Evolutionary conservation across 2,329 filamentous ascomycete genomes (phyloP), one percentile per base, ranked within the genome.

Genomic region (Hypoxylon rubiginosum): DNA sequence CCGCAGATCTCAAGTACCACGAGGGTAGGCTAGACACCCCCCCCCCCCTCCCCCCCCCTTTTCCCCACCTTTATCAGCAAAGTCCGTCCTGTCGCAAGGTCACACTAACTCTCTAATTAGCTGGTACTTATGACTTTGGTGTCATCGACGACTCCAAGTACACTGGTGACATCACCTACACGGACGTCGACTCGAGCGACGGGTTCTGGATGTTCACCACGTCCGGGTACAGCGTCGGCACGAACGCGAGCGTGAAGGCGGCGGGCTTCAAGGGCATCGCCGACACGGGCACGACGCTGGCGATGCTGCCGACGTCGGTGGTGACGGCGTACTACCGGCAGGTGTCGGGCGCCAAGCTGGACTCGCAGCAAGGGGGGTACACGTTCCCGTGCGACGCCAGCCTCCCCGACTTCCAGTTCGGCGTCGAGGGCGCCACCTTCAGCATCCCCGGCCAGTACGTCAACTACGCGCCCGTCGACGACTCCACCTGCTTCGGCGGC

Each of bases 401-500:
- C 2, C 75, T 85, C 39, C 86, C 87, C 9, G 81, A 82, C 71
- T 80, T 89, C 64, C 79, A 79, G 15, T 81, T 88, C 68, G 80
- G 81, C 3, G 77, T 88, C 34, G 85, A 82, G 13, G 73, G 73
- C 50, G 76, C 82, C 59, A 78, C 81, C 66, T 83, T 83, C 50
- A 86, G 80, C 41, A 80, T 89, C 19, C 82, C 84, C 1, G 85
- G 84, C 5, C 66, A 78, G 10, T 80, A 82, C 70, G 78, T 89
- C 62, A 84, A 82, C 69, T 89, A 84, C 74, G 79, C 83, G 0
- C 75, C 80, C 24, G 77, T 82, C 46, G 82, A 82, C 19, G 79
- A 74, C 21, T 80, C 81, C 3, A 80, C 62, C 39, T 92, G 90
- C 83, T 91, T 84, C 72, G 90, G 90, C 63, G 90, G 90, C 52